Percentiles rank a stretch among this genome's conserved stretches.
Conservation (phyloP, 2,329 filamentous ascomycete species). For the Aureobasidium sp. region DNA sequence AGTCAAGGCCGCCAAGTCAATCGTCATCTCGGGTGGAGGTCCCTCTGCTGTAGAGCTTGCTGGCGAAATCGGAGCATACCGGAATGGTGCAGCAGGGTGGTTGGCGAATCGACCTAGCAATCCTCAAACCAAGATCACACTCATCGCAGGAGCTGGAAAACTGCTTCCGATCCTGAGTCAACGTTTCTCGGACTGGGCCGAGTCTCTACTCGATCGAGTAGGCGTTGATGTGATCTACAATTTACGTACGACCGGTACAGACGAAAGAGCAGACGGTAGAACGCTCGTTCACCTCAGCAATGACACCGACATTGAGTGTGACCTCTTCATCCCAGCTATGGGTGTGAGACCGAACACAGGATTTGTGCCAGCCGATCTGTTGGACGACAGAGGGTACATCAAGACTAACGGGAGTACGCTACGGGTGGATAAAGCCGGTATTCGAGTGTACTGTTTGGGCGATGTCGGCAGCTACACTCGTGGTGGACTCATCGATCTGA, state of each 20-base stretch:
- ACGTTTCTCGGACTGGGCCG: constrained; percentile 46
- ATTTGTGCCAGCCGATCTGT: constrained; percentile 55
- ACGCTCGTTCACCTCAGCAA: constrained; percentile 51
- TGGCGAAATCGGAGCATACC: constrained; percentile 37
- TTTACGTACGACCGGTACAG: constrained; percentile 28
- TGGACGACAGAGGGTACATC: constrained; percentile 55
- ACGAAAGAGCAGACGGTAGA: constrained; percentile 40
- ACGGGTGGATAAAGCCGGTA: constrained; percentile 49
- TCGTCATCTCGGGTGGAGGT: constrained; percentile 41
- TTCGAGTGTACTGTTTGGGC: constrained; percentile 54
- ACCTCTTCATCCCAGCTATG: constrained; percentile 59
- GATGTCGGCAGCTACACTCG: constrained; percentile 50
- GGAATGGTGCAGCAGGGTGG: constrained; percentile 45
- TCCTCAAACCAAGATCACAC: constrained; percentile 45
- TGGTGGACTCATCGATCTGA: constrained; percentile 48
- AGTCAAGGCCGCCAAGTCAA: constrained; percentile 38
- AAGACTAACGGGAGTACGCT: constrained; percentile 50
- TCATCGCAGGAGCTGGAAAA: constrained; percentile 46
- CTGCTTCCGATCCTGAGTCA: constrained; percentile 48
- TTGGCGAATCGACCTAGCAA: constrained; percentile 40
- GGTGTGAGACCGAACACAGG: constrained; percentile 59
- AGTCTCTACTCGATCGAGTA: constrained; percentile 50
- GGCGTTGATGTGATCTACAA: constrained; percentile 45
- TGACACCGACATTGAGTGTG: constrained; percentile 52
- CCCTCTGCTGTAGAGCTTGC: constrained; percentile 43